Conservation (phyloP, 108 stramenopile species). For the Conticribra guillardii region DNA sequence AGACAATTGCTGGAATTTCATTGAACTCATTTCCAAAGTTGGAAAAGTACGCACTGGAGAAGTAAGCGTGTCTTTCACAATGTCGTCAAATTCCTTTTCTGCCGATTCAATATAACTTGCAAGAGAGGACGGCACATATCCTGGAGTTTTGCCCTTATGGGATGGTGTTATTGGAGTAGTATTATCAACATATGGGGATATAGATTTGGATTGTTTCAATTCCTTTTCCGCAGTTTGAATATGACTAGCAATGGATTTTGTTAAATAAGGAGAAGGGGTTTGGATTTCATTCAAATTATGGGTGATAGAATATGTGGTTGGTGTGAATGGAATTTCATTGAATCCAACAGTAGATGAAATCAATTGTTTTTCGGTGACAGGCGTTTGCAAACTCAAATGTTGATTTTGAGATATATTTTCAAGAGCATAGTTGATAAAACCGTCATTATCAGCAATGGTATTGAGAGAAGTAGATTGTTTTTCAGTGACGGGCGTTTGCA, state of each 20-base stretch:
- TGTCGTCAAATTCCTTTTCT: slow-evolving; percentile 20
- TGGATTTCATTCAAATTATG: background rate
- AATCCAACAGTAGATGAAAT: too few relatives aligned
- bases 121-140: slow-evolving; percentile 3
- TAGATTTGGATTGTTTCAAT: background rate
- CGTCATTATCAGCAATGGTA: too few relatives aligned
- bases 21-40: too few relatives aligned
- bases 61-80: slow-evolving; percentile 6
- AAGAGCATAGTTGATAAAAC: too few relatives aligned
- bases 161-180: background rate
- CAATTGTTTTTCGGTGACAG: too few relatives aligned
- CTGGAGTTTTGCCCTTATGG: background rate
- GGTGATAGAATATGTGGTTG: too few relatives aligned
- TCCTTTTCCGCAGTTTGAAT: slow-evolving; percentile 16
- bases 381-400: too few relatives aligned
- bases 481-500: too few relatives aligned
- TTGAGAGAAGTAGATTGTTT: too few relatives aligned
- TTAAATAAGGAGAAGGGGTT: background rate
- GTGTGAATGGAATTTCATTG: too few relatives aligned
- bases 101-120: slow-evolving; percentile 15
- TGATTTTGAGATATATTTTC: too few relatives aligned
- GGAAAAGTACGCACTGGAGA: slow-evolving; percentile 8
- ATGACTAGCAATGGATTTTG: background rate
- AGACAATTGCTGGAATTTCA: too few relatives aligned
- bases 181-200: background rate